phyloP scores from a whole-genome alignment of 2,329 filamentous ascomycete genomes.

The Cytospora chrysosperma region DNA sequence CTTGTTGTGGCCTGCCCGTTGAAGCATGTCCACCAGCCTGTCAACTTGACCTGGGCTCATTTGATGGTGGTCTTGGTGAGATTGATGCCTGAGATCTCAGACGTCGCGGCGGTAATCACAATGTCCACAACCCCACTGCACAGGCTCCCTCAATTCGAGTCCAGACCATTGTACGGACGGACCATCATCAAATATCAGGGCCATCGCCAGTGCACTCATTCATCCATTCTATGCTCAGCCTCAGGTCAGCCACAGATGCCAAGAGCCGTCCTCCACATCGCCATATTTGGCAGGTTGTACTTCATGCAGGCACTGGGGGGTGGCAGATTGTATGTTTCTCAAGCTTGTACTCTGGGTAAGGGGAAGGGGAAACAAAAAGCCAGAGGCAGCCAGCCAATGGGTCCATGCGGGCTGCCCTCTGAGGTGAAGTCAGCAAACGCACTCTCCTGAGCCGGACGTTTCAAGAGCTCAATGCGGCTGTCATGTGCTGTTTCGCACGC shows the following conservation, averaged over 20 bases:
- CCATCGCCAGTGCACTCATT: background rate
- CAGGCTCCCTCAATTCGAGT: conserved; percentile 6
- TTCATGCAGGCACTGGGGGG: background rate
- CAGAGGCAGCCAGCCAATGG: background rate
- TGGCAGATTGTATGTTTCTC: background rate
- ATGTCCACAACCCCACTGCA: background rate
- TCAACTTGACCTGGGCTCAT: conserved; percentile 8
- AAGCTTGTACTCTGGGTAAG: too few species aligned
- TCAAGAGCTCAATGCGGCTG: background rate
- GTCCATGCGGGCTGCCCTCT: background rate
- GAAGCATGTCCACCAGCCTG: background rate
- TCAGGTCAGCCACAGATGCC: background rate
- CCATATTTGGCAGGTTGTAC: too few species aligned
- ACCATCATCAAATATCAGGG: too few species aligned
- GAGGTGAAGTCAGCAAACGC: background rate
- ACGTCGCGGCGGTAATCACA: conserved; percentile 10
- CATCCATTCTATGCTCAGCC: too few species aligned
- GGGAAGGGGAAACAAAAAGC: background rate
- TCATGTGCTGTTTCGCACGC: background rate
- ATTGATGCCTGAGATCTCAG: background rate
- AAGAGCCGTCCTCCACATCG: background rate
- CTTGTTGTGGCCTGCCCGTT: too few species aligned
- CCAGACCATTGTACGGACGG: background rate
- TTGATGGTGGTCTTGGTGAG: conserved; percentile 7
- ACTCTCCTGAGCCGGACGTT: background rate